Percentiles rank a stretch among this genome's conserved stretches.
Conservation (phyloP, 1,284 basidiomycete species). For the Ustilago lituana region DNA sequence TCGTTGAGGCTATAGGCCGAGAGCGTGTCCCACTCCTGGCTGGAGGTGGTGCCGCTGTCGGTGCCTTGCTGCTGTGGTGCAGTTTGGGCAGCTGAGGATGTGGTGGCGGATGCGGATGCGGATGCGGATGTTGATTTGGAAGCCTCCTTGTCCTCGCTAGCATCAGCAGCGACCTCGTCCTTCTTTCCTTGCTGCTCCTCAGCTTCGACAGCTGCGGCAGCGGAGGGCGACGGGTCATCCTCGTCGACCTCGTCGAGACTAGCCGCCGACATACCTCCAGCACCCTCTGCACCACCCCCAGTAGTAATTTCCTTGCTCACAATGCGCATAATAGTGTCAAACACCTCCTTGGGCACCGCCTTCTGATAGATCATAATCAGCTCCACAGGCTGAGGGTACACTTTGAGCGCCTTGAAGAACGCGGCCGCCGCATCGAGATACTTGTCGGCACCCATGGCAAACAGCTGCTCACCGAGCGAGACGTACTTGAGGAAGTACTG, state of each 20-base stretch:
- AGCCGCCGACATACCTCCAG: constrained; percentile 30
- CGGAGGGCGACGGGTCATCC: constrained; percentile 22
- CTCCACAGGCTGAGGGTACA: constrained; percentile 92
- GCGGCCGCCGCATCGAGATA: constrained; percentile 77
- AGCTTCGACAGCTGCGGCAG: constrained; percentile 4
- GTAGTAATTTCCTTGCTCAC: constrained; percentile 84
- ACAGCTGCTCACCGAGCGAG: constrained; percentile 84
- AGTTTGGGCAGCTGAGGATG: constrained; percentile 11
- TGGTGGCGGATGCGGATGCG: constrained; percentile 19
- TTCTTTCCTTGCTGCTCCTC: constrained; percentile 6
- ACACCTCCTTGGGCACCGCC: constrained; percentile 85
- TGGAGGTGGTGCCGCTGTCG: constrained; percentile 54
- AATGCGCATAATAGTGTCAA: constrained; percentile 89
- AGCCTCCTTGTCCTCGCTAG: constrained; percentile 17
- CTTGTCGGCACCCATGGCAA: constrained; percentile 74
- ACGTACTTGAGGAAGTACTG: constrained; percentile 87
- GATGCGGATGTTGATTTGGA: constrained; percentile 20
- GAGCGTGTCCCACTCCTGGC: constrained; percentile 58
- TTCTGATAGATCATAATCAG: constrained; percentile 83
- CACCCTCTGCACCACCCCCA: constrained; percentile 31
- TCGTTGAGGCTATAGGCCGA: constrained; percentile 47
- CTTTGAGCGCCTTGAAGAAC: constrained; percentile 91
- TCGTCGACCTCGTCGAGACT: constrained; percentile 56
- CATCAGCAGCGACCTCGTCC: constrained; percentile 1
- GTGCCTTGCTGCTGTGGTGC: constrained; percentile 23